These are phyloP conservation scores for Eucalyptus urophylla DNA, from an alignment of 345 rosid genomes.

Conservation along the genomic window DNA sequence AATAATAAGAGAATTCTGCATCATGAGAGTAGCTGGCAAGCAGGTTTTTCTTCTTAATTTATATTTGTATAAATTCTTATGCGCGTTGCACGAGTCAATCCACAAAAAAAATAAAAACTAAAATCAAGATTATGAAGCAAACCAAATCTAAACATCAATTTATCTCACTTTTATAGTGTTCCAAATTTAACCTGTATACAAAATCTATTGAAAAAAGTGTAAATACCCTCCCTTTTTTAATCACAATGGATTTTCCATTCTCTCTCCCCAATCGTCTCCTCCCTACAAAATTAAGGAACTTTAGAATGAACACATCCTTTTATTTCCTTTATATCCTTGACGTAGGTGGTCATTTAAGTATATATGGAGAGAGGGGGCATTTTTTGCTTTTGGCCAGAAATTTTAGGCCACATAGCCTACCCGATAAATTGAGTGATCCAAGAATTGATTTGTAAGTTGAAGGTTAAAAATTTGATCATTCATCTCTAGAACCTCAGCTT, in stretches of 20 bases:
- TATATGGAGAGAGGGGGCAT: too few relatives aligned
- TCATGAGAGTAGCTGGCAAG: neutral
- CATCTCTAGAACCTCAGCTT: too few relatives aligned
- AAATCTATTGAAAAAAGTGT: too few relatives aligned
- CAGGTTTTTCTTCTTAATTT: neutral
- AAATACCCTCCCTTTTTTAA: neutral
- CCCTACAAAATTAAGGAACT: neutral
- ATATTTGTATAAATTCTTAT: neutral
- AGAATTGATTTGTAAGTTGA: neutral
- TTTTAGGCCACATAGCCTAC: neutral
- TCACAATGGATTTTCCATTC: neutral
- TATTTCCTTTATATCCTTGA: neutral
- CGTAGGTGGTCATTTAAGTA: neutral
- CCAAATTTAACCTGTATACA: neutral
- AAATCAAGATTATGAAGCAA: too few relatives aligned
- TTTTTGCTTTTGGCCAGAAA: neutral
- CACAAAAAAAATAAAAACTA: neutral
- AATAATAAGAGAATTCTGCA: neutral
- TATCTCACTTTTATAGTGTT: neutral
- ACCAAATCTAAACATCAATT: too few relatives aligned
- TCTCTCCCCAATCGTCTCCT: neutral
- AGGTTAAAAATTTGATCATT: too few relatives aligned
- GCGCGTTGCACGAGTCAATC: neutral
- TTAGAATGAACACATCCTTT: too few relatives aligned
- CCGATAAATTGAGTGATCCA: neutral